Base-by-base conservation (phyloP, 805 yeast genomes). In the Pichia gijzeniarum region DNA sequence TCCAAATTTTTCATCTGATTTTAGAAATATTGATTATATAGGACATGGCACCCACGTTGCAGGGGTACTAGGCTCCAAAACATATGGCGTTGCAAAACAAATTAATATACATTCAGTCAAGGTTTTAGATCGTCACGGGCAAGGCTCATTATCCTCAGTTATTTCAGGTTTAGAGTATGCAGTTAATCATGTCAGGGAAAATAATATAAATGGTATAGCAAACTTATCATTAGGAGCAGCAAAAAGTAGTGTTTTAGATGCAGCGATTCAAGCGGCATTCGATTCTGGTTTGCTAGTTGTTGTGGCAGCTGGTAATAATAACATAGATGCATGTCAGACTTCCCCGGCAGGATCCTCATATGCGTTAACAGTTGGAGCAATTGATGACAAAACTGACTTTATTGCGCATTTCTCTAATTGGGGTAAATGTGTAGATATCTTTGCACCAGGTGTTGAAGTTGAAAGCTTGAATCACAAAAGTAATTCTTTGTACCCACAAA, bases 21-120 rank as follows among this genome's bases (percentile, higher is more conserved):
- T 79, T 1, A 57, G 69, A 1, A 87, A 85, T 6, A 46, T 55
- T 4, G 96, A 90, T 59, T 65, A 65, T 9, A 81, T 82, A 54
- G 96, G 96, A 0, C 97, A 89, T 61, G 97, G 96, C 0, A 87
- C 96, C 1, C 96, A 89, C 63, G 95, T 90, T 40, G 95, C 96
- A 0, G 96, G 96, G 3, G 68, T 87, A 12, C 74, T 87, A 45
- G 96, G 91, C 0, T 85, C 96, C 2, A 71, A 66, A 43, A 77
- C 80, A 2, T 89, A 70, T 65, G 97, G 97, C 6, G 93, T 87
- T 3, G 87, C 95, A 16, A 89, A 90, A 60, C 63, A 74, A 35
- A 77, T 76, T 14, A 68, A 70, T 9, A 58, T 89, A 8, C 68
- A 85, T 9, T 93, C 84, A 21, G 79, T 91, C 12, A 90, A 89